Evolutionary conservation across 257 asterid genomes (phyloP).

Genomic region (Salvia rosmarinus): DNA sequence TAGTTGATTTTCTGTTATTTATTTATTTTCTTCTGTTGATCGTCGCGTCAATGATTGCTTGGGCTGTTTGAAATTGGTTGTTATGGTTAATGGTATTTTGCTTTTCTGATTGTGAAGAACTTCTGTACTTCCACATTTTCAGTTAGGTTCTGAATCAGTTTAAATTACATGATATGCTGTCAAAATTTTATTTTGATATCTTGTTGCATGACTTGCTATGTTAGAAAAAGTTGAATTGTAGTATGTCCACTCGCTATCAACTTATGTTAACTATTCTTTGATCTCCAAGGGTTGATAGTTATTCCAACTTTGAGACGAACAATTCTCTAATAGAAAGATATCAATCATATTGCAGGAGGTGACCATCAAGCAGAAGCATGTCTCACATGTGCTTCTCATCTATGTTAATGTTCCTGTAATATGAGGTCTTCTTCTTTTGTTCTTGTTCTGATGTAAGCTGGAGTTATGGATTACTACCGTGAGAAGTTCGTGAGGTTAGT

Average conservation of each 20-base stretch:
- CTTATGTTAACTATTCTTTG: constrained; percentile 14
- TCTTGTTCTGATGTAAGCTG: constrained; percentile 41
- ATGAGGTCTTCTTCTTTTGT: constrained; percentile 26
- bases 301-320: constrained; percentile 19
- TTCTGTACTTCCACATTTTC: constrained; percentile 11
- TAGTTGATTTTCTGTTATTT: background rate
- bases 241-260: constrained; percentile 1
- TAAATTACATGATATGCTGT: constrained; percentile 12
- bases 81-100: constrained; percentile 9
- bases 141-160: background rate
- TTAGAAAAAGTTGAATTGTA: background rate
- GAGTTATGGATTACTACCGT: constrained; percentile 59
- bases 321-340: constrained; percentile 24
- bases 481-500: constrained; percentile 88
- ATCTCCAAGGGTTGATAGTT: constrained; percentile 23
- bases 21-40: constrained; percentile 10
- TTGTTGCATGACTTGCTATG: background rate
- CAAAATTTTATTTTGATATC: background rate
- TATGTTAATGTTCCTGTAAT: background rate
- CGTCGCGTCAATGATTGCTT: constrained; percentile 2
- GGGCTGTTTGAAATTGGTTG: constrained; percentile 15
- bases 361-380: constrained; percentile 25
- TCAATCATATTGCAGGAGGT: constrained; percentile 35
- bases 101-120: constrained; percentile 8
- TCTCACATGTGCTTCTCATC: constrained; percentile 26